Conservation (phyloP, 208 protist species). For the Trypanosoma brucei region DNA sequence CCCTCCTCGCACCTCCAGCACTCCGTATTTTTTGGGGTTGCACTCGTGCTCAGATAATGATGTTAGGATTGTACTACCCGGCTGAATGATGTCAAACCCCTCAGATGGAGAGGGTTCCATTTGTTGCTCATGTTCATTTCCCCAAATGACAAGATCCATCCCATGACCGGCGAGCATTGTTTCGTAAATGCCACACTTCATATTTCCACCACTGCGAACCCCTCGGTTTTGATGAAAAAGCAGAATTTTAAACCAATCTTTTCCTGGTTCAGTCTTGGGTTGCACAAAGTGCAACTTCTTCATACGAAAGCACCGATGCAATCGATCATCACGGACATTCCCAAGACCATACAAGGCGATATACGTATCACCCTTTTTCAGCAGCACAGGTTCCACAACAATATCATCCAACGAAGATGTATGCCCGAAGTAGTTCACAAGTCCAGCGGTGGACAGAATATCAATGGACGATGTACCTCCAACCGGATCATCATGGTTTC, state of each 20-base stretch:
- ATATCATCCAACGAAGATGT: conserved; percentile 90
- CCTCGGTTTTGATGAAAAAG: conserved; percentile 98
- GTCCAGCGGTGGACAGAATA: conserved; percentile 88
- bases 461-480: conserved; percentile 95
- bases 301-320: conserved; percentile 94
- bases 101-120: conserved; percentile 84
- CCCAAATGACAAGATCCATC: conserved; percentile 98
- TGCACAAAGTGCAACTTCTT: conserved; percentile 93
- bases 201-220: conserved; percentile 42
- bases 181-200: conserved; percentile 91
- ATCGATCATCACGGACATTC: conserved; percentile 96
- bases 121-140: conserved; percentile 98
- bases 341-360: conserved; percentile 98
- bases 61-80: conserved; percentile 95
- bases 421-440: conserved; percentile 99
- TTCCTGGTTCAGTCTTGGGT: conserved; percentile 41
- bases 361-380: conserved; percentile 93
- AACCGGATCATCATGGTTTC: conserved; percentile 99
- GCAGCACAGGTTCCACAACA: conserved; percentile 88
- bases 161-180: conserved; percentile 89
- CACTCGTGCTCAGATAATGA: conserved; percentile 92
- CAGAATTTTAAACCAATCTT: conserved; percentile 96
- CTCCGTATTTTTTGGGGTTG: conserved; percentile 92
- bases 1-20: conserved; percentile 79
- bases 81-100: conserved; percentile 95